Base-by-base conservation (phyloP, 805 yeast species). In the Barnettozyma wickerhamii region DNA sequence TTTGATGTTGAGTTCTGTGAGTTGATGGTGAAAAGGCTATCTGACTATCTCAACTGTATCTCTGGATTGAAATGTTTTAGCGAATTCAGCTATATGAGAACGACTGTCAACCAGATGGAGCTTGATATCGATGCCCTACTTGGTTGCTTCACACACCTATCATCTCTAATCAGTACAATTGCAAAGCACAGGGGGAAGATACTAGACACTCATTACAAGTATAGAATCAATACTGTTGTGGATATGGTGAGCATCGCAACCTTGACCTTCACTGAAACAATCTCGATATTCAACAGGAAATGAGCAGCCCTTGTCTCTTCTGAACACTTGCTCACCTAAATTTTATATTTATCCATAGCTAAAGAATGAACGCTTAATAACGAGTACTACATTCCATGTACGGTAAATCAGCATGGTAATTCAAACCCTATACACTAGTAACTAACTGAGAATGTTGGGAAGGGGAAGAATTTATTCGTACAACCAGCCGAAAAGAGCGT, bases 401-500 rank as follows among this genome's bases (percentile, higher is more conserved):
- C 9, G 13, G 19, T 18, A 18, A 30, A 12, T 9, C 12, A 23
- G 2, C 26, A 23, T 9, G 9, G 9, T 23, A 23, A 23, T 9
- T 23, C 12, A 3, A 23, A 23, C 26, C 26, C 26, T 23, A 23
- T 23, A 23, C 26, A 23, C 9, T 3, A 23, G 26, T 12, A 18
- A 30, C 13, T 23, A 13, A 21, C 20, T 10, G 13, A 35, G 12
- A 17, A 26, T 13, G 15, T 10, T 12, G 12, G 9, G 12, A 21
- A 14, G 12, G 5, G 21, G 10, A 33, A 24, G 20, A 28, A 46
- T 37, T 73, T 84, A 89, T 73, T 90, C 98, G 84, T 93, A 93
- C 70, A 93, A 77, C 96, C 97, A 89, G 53, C 79, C 77, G 74
- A 74, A 69, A 71, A 79, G 64, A 66, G 95, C 77, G 54, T 91